A percentile compares a stretch with the other conserved stretches of the same genome.
phyloP scores from a whole-genome alignment of 768 basidiomycete genomes.

The Psilocybe sp. region DNA sequence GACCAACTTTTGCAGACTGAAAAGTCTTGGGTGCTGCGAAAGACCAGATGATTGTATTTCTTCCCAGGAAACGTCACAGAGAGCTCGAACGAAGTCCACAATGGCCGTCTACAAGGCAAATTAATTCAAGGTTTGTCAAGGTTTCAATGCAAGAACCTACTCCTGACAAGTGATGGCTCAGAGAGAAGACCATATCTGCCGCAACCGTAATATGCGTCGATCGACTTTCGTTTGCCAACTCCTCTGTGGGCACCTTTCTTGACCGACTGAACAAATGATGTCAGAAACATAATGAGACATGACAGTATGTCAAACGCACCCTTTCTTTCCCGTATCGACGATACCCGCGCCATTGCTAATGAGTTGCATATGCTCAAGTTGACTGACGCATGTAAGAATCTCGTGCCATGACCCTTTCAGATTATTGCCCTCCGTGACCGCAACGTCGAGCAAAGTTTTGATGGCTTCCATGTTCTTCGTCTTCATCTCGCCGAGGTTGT shows the following conservation, averaged over 20 bases:
- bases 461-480: constrained; percentile 99
- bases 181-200: constrained; percentile 98
- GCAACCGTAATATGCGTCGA: constrained; percentile 98
- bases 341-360: constrained; percentile 90
- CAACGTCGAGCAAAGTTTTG: constrained; percentile 90
- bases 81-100: constrained; percentile 93
- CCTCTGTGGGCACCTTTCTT: constrained; percentile 79
- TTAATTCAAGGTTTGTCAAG: constrained; percentile 7
- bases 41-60: constrained; percentile 97
- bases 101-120: constrained; percentile 73
- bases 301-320: constrained; percentile 46
- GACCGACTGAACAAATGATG: constrained; percentile 32
- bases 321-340: constrained; percentile 73
- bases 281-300: background rate
- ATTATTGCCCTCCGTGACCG: constrained; percentile 94
- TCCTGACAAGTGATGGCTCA: constrained; percentile 91
- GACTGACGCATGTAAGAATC: constrained; percentile 94
- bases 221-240: constrained; percentile 93
- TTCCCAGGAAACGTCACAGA: constrained; percentile 98
- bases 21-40: constrained; percentile 90
- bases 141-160: constrained; percentile 45
- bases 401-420: constrained; percentile 96
- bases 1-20: constrained; percentile 96
- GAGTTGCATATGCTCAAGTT: constrained; percentile 97
- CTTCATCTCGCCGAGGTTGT: constrained; percentile 98